A percentile compares a stretch with the other conserved stretches of the same genome.
phyloP scores from a whole-genome alignment of 148 eudicot genomes.

The Selenicereus undatus region DNA sequence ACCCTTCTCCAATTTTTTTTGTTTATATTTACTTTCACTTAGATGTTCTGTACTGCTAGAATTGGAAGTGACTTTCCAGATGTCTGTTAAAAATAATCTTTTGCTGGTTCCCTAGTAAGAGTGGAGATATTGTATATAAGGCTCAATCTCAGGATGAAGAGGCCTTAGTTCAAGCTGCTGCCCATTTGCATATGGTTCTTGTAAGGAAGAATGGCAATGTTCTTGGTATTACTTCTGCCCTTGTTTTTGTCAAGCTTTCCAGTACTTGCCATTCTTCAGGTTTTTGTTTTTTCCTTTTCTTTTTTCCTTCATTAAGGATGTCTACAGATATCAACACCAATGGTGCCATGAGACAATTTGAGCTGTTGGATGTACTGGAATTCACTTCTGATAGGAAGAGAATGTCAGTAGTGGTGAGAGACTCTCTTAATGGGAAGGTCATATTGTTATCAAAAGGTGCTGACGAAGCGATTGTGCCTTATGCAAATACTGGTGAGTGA shows the following conservation, averaged over 20 bases:
- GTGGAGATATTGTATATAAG: conserved; percentile 74
- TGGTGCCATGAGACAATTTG: conserved; percentile 56
- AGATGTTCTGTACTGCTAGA: conserved; percentile 6
- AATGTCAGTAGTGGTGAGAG: conserved; percentile 89
- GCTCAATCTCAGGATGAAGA: conserved; percentile 99
- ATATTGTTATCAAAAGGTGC: conserved; percentile 90
- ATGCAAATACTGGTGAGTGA: conserved; percentile 68
- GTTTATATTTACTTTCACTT: background rate
- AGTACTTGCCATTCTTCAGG: background rate
- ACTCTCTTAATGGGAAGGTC: conserved; percentile 61
- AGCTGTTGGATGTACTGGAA: conserved; percentile 78
- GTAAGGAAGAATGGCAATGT: conserved; percentile 58
- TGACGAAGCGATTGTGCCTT: conserved; percentile 92
- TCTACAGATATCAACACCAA: conserved; percentile 72
- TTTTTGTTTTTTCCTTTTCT: background rate
- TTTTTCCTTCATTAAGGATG: background rate
- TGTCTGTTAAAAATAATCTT: background rate
- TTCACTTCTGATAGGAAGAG: conserved; percentile 97
- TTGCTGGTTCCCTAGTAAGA: conserved; percentile 48
- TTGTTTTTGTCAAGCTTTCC: conserved; percentile 5
- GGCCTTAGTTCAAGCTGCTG: conserved; percentile 97
- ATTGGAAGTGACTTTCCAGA: background rate
- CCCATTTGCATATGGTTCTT: conserved; percentile 74
- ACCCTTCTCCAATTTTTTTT: background rate
- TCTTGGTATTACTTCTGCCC: conserved; percentile 47